Evolutionary conservation across 345 rosid genomes (phyloP).

Genomic region (Pelargonium nanum): DNA sequence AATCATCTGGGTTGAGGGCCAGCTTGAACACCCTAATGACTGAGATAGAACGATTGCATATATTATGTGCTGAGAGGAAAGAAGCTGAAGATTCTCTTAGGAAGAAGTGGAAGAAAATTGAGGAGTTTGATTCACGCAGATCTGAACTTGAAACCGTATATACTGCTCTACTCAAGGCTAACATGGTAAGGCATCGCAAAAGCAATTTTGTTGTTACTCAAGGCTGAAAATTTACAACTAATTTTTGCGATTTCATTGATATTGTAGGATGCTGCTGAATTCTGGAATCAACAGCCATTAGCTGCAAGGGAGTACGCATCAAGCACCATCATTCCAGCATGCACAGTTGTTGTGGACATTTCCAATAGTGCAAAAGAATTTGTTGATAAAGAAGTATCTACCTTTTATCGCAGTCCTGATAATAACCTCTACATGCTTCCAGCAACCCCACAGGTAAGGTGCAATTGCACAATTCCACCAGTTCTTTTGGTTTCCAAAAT

Average conservation of each 20-base stretch:
- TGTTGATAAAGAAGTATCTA: conserved; percentile 68
- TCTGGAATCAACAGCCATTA: conserved; percentile 86
- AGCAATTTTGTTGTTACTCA: conserved; percentile 4
- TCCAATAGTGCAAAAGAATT: conserved; percentile 73
- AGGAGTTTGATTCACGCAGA: conserved; percentile 86
- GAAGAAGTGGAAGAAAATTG: conserved; percentile 93
- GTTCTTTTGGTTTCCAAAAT: too few relatives aligned
- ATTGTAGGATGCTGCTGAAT: conserved; percentile 68
- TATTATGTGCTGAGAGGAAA: conserved; percentile 82
- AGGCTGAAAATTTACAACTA: neutral
- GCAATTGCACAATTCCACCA: neutral
- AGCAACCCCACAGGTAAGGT: conserved; percentile 75
- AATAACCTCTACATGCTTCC: conserved; percentile 86
- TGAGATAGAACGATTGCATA: conserved; percentile 68
- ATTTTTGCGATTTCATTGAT: conserved; percentile 4
- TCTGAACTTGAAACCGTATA: conserved; percentile 83
- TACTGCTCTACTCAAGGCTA: conserved; percentile 72
- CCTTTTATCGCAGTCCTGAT: conserved; percentile 81
- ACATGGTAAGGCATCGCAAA: conserved; percentile 41
- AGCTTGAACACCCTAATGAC: conserved; percentile 72
- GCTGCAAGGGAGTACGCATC: conserved; percentile 80
- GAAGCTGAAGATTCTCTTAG: conserved; percentile 81
- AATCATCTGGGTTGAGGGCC: conserved; percentile 75
- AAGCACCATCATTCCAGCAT: conserved; percentile 75
- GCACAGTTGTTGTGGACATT: conserved; percentile 53